Evolutionary conservation across 208 protist species (phyloP), one percentile per base, ranked within the genome.

Genomic region (Crithidia acanthocephali): DNA sequence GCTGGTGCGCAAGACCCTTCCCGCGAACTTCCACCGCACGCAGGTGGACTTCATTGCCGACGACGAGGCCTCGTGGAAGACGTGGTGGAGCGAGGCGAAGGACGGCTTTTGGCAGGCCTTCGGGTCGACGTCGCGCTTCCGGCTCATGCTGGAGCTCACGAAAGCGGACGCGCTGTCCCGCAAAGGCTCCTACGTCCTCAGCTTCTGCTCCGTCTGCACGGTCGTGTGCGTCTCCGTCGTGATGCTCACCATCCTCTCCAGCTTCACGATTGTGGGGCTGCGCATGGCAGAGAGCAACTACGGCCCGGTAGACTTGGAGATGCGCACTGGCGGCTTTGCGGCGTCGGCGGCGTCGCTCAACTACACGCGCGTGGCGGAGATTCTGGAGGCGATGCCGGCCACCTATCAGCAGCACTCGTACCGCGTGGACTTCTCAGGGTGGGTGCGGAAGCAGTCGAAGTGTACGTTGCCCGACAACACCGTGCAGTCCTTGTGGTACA

Each of bases 231-330:
- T 91, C 8, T 91, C 79, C 47, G 76, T 84, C 3, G 30, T 88
- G 1, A 69, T 92, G 57, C 15, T 92, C 30, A 89, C 91, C 28
- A 63, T 84, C 8, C 72, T 95, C 20, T 82, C 79, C 42, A 88
- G 82, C 51, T 56, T 95, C 11, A 79, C 87, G 2, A 60, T 88
- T 47, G 70, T 95, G 2, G 91, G 93, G 65, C 62, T 95, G 40
- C 69, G 80, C 0, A 77, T 95, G 16, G 87, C 73, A 1, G 84
- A 95, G 59, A 33, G 55, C 15, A 53, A 62, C 5, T 48, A 71
- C 9, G 87, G 85, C 8, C 27, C 83, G 25, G 65, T 80, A 8
- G 91, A 95, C 65, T 33, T 95, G 23, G 25, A 71, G 7, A 37
- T 95, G 27, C 53, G 16, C 4, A 59, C 89, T 33, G 86, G 85